These are phyloP conservation scores for Mycena epipterygia DNA, from an alignment of 768 basidiomycete species.

Conservation along the genomic window DNA sequence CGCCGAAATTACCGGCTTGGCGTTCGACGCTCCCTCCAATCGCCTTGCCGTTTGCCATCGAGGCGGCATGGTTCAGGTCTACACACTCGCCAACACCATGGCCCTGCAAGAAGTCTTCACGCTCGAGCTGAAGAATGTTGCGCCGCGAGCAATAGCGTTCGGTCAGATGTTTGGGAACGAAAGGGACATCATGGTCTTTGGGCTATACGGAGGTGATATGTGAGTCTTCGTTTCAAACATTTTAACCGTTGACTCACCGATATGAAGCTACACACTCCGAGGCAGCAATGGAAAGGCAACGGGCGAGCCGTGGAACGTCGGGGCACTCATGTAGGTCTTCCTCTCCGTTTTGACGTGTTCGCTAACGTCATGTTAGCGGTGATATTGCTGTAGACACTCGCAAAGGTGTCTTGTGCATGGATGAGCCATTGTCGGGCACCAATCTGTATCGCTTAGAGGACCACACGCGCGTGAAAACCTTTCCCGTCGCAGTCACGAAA, in stretches of 20 bases:
- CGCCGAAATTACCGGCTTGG: slow-evolving; percentile 38
- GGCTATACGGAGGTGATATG: slow-evolving; percentile 37
- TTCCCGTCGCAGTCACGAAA: slow-evolving; percentile 29
- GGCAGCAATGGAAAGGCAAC: slow-evolving; percentile 26
- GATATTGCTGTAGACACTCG: slow-evolving; percentile 25
- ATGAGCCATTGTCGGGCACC: slow-evolving; percentile 20
- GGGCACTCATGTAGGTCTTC: slow-evolving; percentile 36
- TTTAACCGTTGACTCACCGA: slow-evolving; percentile 10
- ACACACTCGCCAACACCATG: slow-evolving; percentile 30
- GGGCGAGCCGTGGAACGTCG: slow-evolving; percentile 24
- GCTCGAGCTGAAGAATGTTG: slow-evolving; percentile 25
- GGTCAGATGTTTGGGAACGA: slow-evolving; percentile 28
- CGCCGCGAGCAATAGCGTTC: slow-evolving; percentile 39
- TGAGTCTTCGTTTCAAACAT: slow-evolving; percentile 23
- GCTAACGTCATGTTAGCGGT: slow-evolving; percentile 18
- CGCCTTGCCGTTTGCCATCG: slow-evolving; percentile 39
- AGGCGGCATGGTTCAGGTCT: slow-evolving; percentile 36
- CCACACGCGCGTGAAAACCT: slow-evolving; percentile 23
- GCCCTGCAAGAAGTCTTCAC: slow-evolving; percentile 32
- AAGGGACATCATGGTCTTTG: slow-evolving; percentile 34
- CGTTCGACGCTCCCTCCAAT: slow-evolving; percentile 36
- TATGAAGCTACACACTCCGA: slow-evolving; percentile 32
- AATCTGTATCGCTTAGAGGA: slow-evolving; percentile 27
- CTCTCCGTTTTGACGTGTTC: slow-evolving; percentile 1
- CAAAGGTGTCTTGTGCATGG: slow-evolving; percentile 27